These are phyloP conservation scores for Biancaea sappan DNA, from an alignment of 306 rosid species.

Conservation along the genomic window DNA sequence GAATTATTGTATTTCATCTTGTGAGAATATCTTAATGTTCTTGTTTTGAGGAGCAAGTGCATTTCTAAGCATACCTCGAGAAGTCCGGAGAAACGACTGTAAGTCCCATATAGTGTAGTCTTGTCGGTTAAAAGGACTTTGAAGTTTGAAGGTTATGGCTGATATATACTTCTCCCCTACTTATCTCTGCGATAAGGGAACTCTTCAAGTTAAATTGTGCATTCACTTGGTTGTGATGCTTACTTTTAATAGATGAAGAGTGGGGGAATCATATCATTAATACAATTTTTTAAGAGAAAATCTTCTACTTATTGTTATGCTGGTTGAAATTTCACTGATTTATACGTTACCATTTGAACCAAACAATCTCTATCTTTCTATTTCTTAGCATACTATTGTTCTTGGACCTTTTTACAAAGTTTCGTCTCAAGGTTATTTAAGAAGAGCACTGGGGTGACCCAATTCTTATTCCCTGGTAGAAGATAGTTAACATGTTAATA, in stretches of 20 bases:
- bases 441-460: not conserved
- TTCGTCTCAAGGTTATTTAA: not conserved
- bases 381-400: not conserved
- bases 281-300: not conserved
- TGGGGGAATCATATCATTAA: too few species aligned
- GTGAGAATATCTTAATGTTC: not conserved
- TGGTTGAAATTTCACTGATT: too few species aligned
- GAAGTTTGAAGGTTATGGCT: not conserved
- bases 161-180: too few species aligned
- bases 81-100: not conserved
- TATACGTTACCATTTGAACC: not conserved
- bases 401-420: not conserved
- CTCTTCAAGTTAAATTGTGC: too few species aligned
- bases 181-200: too few species aligned
- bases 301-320: too few species aligned
- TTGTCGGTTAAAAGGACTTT: not conserved
- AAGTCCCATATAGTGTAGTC: not conserved
- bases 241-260: not conserved
- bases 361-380: not conserved
- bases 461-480: not conserved
- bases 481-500: too few species aligned
- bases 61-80: too few species aligned
- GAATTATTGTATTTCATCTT: not conserved
- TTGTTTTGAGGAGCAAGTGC: not conserved
- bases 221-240: too few species aligned